These are phyloP conservation scores for Nitzschia inconspicua DNA, from an alignment of 108 stramenopile species.

Conservation along the genomic window DNA sequence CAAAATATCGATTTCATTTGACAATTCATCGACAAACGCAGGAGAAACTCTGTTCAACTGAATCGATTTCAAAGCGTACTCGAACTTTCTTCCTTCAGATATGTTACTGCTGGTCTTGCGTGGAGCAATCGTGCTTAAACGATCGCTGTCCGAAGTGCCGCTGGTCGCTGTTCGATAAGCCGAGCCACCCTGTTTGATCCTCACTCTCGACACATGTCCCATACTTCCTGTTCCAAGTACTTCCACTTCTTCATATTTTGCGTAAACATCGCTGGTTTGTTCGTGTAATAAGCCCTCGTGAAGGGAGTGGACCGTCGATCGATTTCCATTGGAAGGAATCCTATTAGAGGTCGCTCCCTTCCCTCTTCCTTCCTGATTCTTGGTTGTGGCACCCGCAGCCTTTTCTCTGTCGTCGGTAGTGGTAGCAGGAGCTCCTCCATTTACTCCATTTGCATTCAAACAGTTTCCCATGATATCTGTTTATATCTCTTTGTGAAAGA, in stretches of 20 bases:
- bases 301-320: constrained; percentile 5
- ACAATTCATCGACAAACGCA: constrained; percentile 69
- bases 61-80: constrained; percentile 70
- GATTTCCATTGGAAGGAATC: too few relatives aligned
- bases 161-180: background rate
- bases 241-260: constrained; percentile 48
- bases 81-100: background rate
- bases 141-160: background rate
- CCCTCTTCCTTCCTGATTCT: too few relatives aligned
- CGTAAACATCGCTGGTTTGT: constrained; percentile 41
- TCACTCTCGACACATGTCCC: constrained; percentile 58
- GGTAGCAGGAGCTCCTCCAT: too few relatives aligned
- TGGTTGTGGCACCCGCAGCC: too few relatives aligned
- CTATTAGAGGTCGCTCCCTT: too few relatives aligned
- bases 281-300: constrained; percentile 33
- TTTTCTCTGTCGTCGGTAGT: too few relatives aligned
- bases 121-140: background rate
- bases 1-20: constrained; percentile 88
- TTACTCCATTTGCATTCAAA: too few relatives aligned
- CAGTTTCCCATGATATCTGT: too few relatives aligned
- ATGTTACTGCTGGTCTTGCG: background rate
- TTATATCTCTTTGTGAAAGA: too few relatives aligned
- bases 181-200: constrained; percentile 34
- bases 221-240: constrained; percentile 76
- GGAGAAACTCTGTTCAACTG: constrained; percentile 53